These are phyloP conservation scores for Aurinia saxatilis DNA, from an alignment of 345 rosid genomes.

Conservation along the genomic window DNA sequence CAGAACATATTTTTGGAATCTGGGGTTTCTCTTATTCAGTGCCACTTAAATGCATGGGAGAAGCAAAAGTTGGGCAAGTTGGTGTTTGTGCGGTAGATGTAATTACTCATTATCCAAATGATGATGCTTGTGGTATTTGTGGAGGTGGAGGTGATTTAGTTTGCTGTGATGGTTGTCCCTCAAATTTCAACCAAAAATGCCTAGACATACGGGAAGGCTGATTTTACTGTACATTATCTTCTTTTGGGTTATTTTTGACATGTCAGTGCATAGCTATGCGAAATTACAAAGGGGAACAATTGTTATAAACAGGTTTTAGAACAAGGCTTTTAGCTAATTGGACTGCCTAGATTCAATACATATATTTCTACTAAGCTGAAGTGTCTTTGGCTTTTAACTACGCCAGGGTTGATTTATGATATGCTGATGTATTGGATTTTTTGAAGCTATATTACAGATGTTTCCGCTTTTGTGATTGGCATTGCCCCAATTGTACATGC, in stretches of 20 bases:
- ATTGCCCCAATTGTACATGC: too few species aligned
- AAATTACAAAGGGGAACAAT: neutral
- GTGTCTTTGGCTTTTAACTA: neutral
- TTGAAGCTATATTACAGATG: conserved; percentile 43
- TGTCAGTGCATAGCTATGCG: neutral
- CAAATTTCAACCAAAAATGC: conserved; percentile 84
- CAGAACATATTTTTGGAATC: conserved; percentile 65
- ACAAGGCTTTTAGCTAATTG: neutral
- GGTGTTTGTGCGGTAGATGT: conserved; percentile 48
- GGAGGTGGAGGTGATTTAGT: conserved; percentile 93
- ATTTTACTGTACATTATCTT: neutral
- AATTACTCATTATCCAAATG: conserved; percentile 79
- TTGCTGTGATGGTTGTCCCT: conserved; percentile 88
- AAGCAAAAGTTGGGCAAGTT: conserved; percentile 41
- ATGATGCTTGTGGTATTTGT: conserved; percentile 88
- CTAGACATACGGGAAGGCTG: conserved; percentile 50
- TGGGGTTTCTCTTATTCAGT: conserved; percentile 68
- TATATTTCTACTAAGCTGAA: neutral
- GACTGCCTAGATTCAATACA: neutral
- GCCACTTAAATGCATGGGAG: conserved; percentile 76
- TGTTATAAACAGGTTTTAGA: neutral
- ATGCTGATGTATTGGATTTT: conserved; percentile 9
- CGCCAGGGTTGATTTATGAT: neutral
- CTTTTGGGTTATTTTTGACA: neutral
- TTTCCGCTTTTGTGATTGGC: conserved; percentile 74